Base-by-base conservation (phyloP, 805 yeast species). In the Kluyveromyces wickerhamii region DNA sequence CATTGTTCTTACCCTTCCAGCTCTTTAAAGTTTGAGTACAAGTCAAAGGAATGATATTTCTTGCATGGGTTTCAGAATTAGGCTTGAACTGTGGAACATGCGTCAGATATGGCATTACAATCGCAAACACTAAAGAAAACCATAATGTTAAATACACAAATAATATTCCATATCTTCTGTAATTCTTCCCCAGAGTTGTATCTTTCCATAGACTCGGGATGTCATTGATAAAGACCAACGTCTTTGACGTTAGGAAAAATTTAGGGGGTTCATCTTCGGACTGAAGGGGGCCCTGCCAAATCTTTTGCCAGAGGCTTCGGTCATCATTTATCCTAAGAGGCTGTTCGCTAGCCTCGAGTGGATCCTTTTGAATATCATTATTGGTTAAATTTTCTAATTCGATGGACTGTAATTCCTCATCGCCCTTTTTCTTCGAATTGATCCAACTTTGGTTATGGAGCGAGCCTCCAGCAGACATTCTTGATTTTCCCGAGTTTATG, bases 1-100 rank as follows among this genome's bases (percentile, higher is more conserved):
- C 68, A 7, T 72, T 74, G 48, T 81, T 82, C 37, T 77, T 79
- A 0, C 95, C 95, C 32, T 52, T 60, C 95, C 95, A 86, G 39
- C 79, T 63, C 15, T 24, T 25, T 34, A 58, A 27, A 16, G 46
- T 44, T 6, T 59, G 48, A 21, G 53, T 52, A 34, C 63, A 59
- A 24, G 41, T 39, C 16, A 79, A 47, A 4, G 75, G 50, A 1
- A 67, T 42, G 2, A 73, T 64, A 11, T 60, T 48, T 2, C 45
- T 34, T 30, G 51, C 49, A 8, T 48, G 48, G 5, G 36, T 37
- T 2, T 45, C 47, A 6, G 48, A 47, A 5, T 38, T 32, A 8
- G 48, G 42, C 14, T 42, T 28, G 32, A 59, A 38, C 44, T 41
- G 45, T 0, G 79, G 73, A 3, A 66, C 62, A 8, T 51, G 46